Evolutionary conservation across 805 yeast species (phyloP).

Genomic region (Osmozyma mogii): DNA sequence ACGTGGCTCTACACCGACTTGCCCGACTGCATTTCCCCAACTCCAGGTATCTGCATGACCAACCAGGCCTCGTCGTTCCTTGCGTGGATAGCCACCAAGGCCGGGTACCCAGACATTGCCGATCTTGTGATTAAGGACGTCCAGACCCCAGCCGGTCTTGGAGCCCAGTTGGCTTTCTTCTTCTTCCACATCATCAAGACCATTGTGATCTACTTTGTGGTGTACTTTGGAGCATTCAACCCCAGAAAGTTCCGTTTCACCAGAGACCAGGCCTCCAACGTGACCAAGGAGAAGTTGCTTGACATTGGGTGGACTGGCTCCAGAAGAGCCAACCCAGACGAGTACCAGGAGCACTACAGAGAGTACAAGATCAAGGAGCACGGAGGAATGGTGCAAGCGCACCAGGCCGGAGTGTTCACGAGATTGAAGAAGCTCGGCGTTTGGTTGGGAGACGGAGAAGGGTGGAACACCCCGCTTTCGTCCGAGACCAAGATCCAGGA

Average conservation of each 20-base stretch:
- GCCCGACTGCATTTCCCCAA: conserved; percentile 83
- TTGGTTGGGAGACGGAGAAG: conserved; percentile 70
- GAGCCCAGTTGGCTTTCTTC: conserved; percentile 64
- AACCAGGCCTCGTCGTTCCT: conserved; percentile 37
- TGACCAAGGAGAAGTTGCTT: conserved; percentile 48
- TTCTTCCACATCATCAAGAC: conserved; percentile 62
- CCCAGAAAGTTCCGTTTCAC: conserved; percentile 44
- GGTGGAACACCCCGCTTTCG: conserved; percentile 55
- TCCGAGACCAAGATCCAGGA: conserved; percentile 29
- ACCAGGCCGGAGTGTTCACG: conserved; percentile 60
- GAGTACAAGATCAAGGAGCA: conserved; percentile 51
- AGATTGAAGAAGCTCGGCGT: conserved; percentile 53
- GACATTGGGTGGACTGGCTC: conserved; percentile 94
- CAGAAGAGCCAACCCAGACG: conserved; percentile 60
- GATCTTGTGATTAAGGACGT: conserved; percentile 42
- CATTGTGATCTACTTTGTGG: conserved; percentile 42
- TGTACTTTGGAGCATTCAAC: conserved; percentile 70
- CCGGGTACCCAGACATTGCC: conserved; percentile 39
- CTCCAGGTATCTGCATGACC: conserved; percentile 83
- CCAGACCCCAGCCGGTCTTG: conserved; percentile 26
- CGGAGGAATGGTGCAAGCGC: conserved; percentile 76
- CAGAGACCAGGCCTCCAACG: conserved; percentile 18
- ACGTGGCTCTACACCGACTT: conserved; percentile 89
- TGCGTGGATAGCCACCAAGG: conserved; percentile 15
- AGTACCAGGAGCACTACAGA: conserved; percentile 64